phyloP scores from a whole-genome alignment of 495 filamentous ascomycete species.

The Penicillium ucsense region DNA sequence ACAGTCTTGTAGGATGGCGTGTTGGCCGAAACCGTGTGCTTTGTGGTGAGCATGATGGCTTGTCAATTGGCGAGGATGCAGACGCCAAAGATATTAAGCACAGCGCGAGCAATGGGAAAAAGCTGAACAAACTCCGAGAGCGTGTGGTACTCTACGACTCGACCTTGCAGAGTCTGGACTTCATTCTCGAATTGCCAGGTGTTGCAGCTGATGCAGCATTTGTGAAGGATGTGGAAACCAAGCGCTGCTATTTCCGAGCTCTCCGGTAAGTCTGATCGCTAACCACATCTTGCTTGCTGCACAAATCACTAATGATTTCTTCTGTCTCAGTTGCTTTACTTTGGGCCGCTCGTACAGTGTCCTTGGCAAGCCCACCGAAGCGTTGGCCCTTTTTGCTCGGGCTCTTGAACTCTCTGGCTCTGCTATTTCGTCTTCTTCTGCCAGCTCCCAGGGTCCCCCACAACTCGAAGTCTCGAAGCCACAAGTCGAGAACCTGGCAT shows the following conservation, averaged over 20 bases:
- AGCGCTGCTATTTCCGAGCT: constrained; percentile 75
- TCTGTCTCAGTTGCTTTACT: constrained; percentile 56
- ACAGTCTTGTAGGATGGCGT: constrained; percentile 85
- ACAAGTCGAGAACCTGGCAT: constrained; percentile 47
- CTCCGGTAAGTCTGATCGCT: constrained; percentile 51
- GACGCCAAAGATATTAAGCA: constrained; percentile 46
- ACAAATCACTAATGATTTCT: neutral
- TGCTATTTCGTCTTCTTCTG: constrained; percentile 24
- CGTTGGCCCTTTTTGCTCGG: constrained; percentile 72
- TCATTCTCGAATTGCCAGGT: constrained; percentile 80
- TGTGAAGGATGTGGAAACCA: constrained; percentile 63
- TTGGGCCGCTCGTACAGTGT: constrained; percentile 79
- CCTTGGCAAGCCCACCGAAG: constrained; percentile 60
- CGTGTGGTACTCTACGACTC: constrained; percentile 89
- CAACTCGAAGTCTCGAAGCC: constrained; percentile 49
- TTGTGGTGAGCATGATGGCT: constrained; percentile 68
- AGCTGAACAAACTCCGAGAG: constrained; percentile 73
- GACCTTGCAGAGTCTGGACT: constrained; percentile 79
- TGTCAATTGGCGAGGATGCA: constrained; percentile 47
- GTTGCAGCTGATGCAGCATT: constrained; percentile 79
- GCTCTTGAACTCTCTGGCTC: constrained; percentile 46
- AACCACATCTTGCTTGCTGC: neutral
- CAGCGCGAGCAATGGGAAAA: constrained; percentile 51
- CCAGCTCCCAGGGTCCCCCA: constrained; percentile 28
- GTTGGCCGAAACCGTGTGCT: constrained; percentile 87